Evolutionary conservation across 1,139 yeast genomes (phyloP), one percentile per base, ranked within the genome.

Genomic region (Hemisphaericaspora subhashii): DNA sequence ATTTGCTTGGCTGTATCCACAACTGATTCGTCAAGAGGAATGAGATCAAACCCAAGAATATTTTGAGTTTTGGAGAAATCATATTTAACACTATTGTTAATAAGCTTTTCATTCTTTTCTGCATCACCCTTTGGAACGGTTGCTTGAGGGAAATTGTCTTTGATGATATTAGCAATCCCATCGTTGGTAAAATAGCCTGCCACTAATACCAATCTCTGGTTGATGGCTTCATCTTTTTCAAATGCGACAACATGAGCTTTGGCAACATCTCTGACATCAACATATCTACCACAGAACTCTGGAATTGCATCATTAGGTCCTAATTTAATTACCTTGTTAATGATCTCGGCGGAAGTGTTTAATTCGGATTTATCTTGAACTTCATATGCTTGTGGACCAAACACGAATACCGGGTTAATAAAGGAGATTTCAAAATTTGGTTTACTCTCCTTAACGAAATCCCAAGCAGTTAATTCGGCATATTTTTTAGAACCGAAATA

Each of bases 211-310:
- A 64, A 49, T 48, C 72, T 54, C 37, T 60, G 37, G 15, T 51
- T 50, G 18, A 47, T 37, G 13, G 54, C 56, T 30, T 47, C 40
- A 16, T 52, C 54, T 26, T 48, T 52, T 42, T 68, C 67, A 42
- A 75, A 57, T 1, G 76, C 75, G 31, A 54, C 48, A 8, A 77
- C 53, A 52, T 77, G 83, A n/a, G 79, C 79, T 42, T 51, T 54
- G 5, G 82, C 80, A 6, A 74, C 72, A 48, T 78, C 81, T 39
- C 82, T 62, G 1, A 78, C 83, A 48, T 78, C 82, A 30, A 72
- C 64, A 52, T 51, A 62, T 2, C 43, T 45, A 12, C 62, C 66
- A 12, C 30, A 33, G 6, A n/a, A 16, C 21, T 42, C 40, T 10
- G 59, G 58, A 20, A 57, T 37, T 20, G 32, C 23, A 53, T 43